Percentiles rank a stretch among this genome's conserved stretches.
phyloP scores from a whole-genome alignment of 2,329 filamentous ascomycete species.

The Bipolaris victoriae region DNA sequence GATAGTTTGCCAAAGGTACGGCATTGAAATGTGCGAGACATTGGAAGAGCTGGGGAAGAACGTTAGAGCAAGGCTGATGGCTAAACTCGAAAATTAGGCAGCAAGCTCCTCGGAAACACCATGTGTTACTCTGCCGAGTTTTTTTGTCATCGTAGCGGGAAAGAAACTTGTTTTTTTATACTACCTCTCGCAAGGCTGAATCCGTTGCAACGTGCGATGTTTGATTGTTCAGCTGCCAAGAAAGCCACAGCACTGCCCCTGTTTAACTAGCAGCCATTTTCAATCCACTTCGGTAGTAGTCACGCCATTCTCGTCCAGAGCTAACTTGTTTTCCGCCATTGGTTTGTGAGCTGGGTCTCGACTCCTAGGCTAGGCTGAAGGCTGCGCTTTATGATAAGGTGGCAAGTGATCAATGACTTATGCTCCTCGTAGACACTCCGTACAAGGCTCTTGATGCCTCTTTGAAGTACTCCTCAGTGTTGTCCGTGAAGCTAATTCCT shows the following conservation, averaged over 20 bases:
- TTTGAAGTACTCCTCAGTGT: too few relatives aligned
- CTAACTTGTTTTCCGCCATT: neutral
- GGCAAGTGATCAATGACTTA: neutral
- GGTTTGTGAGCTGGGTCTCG: neutral
- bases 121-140: neutral
- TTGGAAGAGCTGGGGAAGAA: constrained; percentile 49
- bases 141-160: neutral
- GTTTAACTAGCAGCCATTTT: neutral
- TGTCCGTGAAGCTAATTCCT: neutral
- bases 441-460: neutral
- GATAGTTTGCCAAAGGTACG: constrained; percentile 58
- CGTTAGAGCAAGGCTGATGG: constrained; percentile 36
- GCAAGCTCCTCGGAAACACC: neutral
- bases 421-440: neutral
- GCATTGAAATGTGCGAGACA: constrained; percentile 53
- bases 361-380: neutral
- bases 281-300: neutral
- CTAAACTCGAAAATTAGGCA: constrained; percentile 4
- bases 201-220: neutral
- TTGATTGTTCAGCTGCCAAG: constrained; percentile 13
- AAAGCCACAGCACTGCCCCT: constrained; percentile 4
- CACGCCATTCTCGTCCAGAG: neutral
- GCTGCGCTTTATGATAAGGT: neutral
- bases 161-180: neutral
- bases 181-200: neutral